These are phyloP conservation scores for Phyllosticta citribraziliensis DNA, from an alignment of 2,329 filamentous ascomycete species.

Conservation along the genomic window DNA sequence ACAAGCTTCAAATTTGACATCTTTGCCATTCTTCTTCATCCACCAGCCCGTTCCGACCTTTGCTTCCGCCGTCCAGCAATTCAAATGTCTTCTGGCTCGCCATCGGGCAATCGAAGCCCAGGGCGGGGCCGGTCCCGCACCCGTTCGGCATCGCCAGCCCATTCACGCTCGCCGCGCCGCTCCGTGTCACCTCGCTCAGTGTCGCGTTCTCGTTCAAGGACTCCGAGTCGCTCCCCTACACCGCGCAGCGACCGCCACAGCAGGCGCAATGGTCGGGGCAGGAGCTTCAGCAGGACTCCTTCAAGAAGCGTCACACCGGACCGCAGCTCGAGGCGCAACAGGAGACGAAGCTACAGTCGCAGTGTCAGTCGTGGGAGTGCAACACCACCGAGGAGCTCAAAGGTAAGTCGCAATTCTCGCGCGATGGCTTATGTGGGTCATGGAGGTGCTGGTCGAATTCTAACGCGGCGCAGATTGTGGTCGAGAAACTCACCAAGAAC, in stretches of 20 bases:
- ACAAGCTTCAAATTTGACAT: neutral
- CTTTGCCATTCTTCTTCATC: neutral
- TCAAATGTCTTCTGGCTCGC: constrained; percentile 6
- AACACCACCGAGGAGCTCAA: constrained; percentile 27
- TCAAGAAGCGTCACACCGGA: constrained; percentile 12
- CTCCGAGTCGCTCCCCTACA: constrained; percentile 16
- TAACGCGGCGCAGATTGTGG: constrained; percentile 61
- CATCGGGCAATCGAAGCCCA: constrained; percentile 20
- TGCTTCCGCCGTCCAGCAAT: neutral
- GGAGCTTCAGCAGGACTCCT: constrained; percentile 21
- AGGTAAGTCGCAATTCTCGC: constrained; percentile 19
- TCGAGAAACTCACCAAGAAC: constrained; percentile 93
- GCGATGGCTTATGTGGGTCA: neutral
- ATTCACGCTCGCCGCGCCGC: constrained; percentile 23
- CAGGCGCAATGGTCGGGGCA: constrained; percentile 27
- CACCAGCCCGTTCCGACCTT: neutral
- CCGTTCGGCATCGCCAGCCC: constrained; percentile 16
- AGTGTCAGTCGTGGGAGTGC: constrained; percentile 26
- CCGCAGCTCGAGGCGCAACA: constrained; percentile 8
- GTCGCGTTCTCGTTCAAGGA: constrained; percentile 24
- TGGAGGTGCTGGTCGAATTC: neutral
- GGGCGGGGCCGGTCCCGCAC: constrained; percentile 33
- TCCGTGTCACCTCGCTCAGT: constrained; percentile 30
- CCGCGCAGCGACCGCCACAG: constrained; percentile 11
- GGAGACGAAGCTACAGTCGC: constrained; percentile 18